Base-by-base conservation (phyloP, 2,329 filamentous ascomycete genomes). In the Fusarium concolor region DNA sequence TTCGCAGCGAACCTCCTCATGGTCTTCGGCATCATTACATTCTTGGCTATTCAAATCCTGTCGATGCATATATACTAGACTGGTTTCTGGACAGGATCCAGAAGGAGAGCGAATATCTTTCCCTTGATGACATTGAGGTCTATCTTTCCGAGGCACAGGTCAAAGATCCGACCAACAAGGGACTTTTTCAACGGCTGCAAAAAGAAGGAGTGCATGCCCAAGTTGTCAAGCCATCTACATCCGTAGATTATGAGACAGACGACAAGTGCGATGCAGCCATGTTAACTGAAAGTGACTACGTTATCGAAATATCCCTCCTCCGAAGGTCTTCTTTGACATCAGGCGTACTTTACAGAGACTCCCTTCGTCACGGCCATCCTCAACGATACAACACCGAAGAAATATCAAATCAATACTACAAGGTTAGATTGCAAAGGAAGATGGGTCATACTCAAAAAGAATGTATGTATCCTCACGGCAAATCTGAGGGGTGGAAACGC, bases 271-370 rank as follows among this genome's bases (percentile, higher is more conserved):
- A 62, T 3, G 29, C 49, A 10, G 50, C 11, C 3, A 56, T 63
- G 58, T 29, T 63, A 0, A 26, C 43, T 0, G 8, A 18, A 10
- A 63, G 60, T 11, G 60, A 63, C 2, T 63, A 63, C 11, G 24
- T 39, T 6, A n/a, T 63, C 8, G 60, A 63, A 10, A 22, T n/a
- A 8, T 33, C 8, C 7, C 17, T 63, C 2, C 7, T 28, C 6
- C 24, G 38, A 20, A 41, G 47, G 14, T 15, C 7, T 3, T 1
- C 5, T 10, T 44, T 31, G 49, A 9, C 56, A 4, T 18, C 20
- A 10, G 18, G 63, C 2, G 31, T 18, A 5, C 43, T 63, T 3
- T 56, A 63, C 5, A 43, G 26, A 11, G 60, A 57, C 26, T 63
- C 60, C 1, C 49, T 63, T 1, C 60, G 60, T 2, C 22, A 63